Evolutionary conservation across 331 rosid genomes (phyloP), one percentile per base, ranked within the genome.

Genomic region (Quercus tomentella): DNA sequence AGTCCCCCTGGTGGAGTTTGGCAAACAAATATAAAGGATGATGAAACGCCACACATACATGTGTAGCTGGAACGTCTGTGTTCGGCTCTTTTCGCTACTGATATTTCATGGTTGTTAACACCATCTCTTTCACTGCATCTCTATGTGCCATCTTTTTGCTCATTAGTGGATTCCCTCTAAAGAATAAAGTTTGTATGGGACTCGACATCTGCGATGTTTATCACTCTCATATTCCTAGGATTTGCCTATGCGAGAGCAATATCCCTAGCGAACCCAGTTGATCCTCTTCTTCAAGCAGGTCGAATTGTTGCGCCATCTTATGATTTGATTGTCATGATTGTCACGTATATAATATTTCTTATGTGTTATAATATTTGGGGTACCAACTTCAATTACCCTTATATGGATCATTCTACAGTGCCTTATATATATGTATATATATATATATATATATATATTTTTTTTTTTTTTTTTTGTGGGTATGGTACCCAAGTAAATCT

Each of bases 1-100:
- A 84, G 69, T 76, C 90, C 90, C 1, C 90, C 88, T 0, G 90
- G 90, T 0, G 90, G 90, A 26, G 85, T 87, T 30, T 21, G 80
- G 73, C 76, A 84, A 22, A 73, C 60, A 0, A 79, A 63, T 0
- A 67, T 49, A 17, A 4, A 0, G 3, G 18, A 14, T 3, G 30
- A 28, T 56, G 6, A 8, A 56, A 6, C n/a, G 6, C 11, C 3
- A 17, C 61, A 56, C 12, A 56, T n/a, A 10, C n/a, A 3, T 56
- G 61, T 56, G 61, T 17, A 56, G 61, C 61, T 2, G 61, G 61
- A 21, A 56, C 61, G 0, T 21, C 61, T 56, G n/a, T 56, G 8
- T 22, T 20, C n/a, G 25, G 25, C 61, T 30, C 61, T 17, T 10
- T 17, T 17, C 7, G n/a, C 3, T 56, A 56, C 10, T 5, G 1